Evolutionary conservation across 192 early-diverging fungal genomes (phyloP).

Genomic region (Funneliformis geosporum): DNA sequence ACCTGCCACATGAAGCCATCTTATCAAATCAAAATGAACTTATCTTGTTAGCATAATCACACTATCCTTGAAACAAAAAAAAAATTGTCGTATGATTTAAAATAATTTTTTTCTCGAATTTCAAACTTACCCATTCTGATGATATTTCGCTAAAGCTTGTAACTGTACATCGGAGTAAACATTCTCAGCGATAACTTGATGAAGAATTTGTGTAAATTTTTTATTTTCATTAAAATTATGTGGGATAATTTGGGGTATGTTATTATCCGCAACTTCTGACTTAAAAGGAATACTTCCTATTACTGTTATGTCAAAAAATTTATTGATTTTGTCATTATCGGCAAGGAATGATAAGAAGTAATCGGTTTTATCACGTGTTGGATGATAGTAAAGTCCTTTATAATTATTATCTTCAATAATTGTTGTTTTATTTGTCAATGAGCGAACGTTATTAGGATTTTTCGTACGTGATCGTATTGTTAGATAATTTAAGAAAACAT

Average conservation of each 20-base stretch:
- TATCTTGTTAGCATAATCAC: not conserved
- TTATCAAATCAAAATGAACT: not conserved
- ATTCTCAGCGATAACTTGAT: constrained; percentile 25
- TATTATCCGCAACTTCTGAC: not conserved
- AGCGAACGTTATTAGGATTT: not conserved
- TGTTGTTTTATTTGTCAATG: not conserved
- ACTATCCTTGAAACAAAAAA: not conserved
- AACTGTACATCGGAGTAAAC: constrained; percentile 4
- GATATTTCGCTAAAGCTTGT: constrained; percentile 23
- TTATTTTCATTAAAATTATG: constrained; percentile 22
- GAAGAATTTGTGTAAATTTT: constrained; percentile 12
- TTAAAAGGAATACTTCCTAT: constrained; percentile 20
- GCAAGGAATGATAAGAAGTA: constrained; percentile 12
- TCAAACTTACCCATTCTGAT: constrained; percentile 7
- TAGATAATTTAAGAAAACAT: not conserved
- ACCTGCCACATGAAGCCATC: constrained; percentile 15
- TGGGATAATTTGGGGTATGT: not conserved
- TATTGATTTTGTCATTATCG: constrained; percentile 1
- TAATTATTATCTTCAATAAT: constrained; percentile 21
- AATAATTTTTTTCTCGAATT: not conserved
- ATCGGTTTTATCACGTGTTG: not conserved
- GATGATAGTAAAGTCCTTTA: constrained; percentile 30
- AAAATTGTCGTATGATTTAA: not conserved
- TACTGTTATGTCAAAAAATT: not conserved
- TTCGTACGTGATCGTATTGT: not conserved